Base-by-base conservation (phyloP, 352 stramenopile genomes). In the Elongisporangium anandrum region DNA sequence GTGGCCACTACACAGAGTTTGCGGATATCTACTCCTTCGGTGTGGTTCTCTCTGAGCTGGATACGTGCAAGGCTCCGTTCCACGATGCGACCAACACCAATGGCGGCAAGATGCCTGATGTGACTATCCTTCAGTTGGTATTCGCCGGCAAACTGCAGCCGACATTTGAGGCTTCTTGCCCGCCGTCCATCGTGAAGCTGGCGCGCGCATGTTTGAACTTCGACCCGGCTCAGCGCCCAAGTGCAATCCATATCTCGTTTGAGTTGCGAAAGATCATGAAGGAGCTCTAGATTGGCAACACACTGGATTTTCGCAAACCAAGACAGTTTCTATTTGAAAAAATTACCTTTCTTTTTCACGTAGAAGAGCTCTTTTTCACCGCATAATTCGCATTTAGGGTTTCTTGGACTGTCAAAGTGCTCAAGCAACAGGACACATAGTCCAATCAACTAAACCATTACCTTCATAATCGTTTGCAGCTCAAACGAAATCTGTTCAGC, bases 201-300 rank as follows among this genome's bases (percentile, higher is more conserved):
- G 80, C 77, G 45, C 68, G 65, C 9, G 82, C 77, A 22, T 92
- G 82, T 68, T 39, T 92, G 54, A 67, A 66, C 4, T 90, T 89
- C 55, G 75, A 92, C 59, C 77, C 80, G 9, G 72, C 68, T 5
- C 63, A 88, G 13, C 82, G 82, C 56, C 82, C 82, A 50, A 86
- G 75, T 54, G 82, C 82, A 38, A 89, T 92, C 57, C 77, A 90
- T 57, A 78, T 92, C 39, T 87, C 82, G 17, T 92, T 89, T 70
- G 75, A 89, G 63, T 63, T 92, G 58, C 79, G 80, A 50, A 88
- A 87, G 63, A 90, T 92, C 65, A 73, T 90, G 64, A 85, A 83
- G 66, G 78, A 88, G n/a, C n/a, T n/a, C n/a, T n/a, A n/a, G n/a
- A n/a, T n/a, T n/a, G n/a, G n/a, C n/a, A n/a, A n/a, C n/a, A n/a